Percentiles rank a stretch among this genome's conserved stretches.
phyloP scores from a whole-genome alignment of 2,329 filamentous ascomycete species.

The Elsinoe australis region DNA sequence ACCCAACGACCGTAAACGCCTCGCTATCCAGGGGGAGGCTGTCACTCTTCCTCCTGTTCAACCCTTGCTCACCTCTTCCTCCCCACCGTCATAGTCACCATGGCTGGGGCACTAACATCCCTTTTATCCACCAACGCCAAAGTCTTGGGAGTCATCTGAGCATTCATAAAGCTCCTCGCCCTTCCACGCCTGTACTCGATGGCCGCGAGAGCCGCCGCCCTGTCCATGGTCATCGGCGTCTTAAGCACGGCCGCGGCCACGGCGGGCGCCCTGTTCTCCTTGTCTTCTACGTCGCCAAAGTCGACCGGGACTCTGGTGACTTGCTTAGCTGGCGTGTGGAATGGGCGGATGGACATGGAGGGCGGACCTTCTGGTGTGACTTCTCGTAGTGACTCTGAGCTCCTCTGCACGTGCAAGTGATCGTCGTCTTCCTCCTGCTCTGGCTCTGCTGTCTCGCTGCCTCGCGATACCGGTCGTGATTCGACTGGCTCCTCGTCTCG shows the following conservation, averaged over 20 bases:
- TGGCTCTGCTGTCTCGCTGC: background rate
- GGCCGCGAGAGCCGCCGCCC: constrained; percentile 67
- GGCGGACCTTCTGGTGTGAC: constrained; percentile 15
- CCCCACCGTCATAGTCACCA: constrained; percentile 17
- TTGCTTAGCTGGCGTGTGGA: constrained; percentile 11
- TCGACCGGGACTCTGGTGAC: constrained; percentile 20
- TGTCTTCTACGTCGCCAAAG: constrained; percentile 18
- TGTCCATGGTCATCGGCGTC: constrained; percentile 35
- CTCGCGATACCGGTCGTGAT: background rate
- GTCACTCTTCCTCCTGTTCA: background rate
- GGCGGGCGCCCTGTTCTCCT: constrained; percentile 24
- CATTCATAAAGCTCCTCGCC: constrained; percentile 60
- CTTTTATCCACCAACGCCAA: constrained; percentile 46
- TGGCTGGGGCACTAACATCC: constrained; percentile 40
- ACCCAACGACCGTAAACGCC: constrained; percentile 12
- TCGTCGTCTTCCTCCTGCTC: background rate
- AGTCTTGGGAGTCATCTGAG: constrained; percentile 54
- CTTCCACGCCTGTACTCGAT: constrained; percentile 66
- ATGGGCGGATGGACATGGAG: constrained; percentile 1
- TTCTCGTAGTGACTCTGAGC: constrained; percentile 4
- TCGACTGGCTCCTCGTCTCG: background rate
- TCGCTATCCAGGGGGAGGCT: constrained; percentile 9
- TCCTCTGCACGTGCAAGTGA: background rate
- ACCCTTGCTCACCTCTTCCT: constrained; percentile 15
- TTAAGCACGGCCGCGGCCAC: constrained; percentile 32